phyloP scores from a whole-genome alignment of 164 flowering plant species.

The Houttuynia cordata region DNA sequence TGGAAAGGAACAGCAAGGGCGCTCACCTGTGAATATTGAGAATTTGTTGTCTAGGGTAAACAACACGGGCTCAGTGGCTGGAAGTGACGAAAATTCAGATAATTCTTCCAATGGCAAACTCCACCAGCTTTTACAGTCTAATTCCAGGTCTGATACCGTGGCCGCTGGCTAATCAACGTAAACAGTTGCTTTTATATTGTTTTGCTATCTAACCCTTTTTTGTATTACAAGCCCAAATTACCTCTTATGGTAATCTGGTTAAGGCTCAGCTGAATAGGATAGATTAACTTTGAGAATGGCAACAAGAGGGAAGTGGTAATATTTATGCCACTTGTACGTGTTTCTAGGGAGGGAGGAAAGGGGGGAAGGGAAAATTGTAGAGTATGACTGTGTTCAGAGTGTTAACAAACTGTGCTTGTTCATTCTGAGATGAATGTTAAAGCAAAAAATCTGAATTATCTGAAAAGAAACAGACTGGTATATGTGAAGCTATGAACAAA shows the following conservation, averaged over 20 bases:
- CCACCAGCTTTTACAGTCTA: conserved; percentile 72
- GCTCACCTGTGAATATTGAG: conserved; percentile 35
- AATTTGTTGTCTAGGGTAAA: conserved; percentile 71
- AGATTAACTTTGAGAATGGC: neutral
- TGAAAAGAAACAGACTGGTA: no score
- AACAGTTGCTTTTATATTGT: no score
- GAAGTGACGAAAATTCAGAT: conserved; percentile 27
- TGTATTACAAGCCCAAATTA: neutral
- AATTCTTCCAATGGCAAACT: conserved; percentile 46
- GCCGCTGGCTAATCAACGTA: conserved; percentile 52
- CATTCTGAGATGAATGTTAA: no score
- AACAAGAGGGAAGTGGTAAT: neutral
- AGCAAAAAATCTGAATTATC: no score
- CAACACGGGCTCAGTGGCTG: conserved; percentile 24
- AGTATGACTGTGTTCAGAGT: no score
- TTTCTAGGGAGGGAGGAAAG: no score
- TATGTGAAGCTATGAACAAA: no score
- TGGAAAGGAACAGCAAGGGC: conserved; percentile 19
- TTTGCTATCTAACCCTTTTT: neutral
- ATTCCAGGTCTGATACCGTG: conserved; percentile 66
- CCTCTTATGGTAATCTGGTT: neutral
- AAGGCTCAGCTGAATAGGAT: neutral
- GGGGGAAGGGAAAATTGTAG: no score
- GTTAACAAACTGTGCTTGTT: no score
- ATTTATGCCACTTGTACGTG: neutral